Evolutionary conservation across 257 asterid species (phyloP).

Genomic region (Penstemon newberryi): DNA sequence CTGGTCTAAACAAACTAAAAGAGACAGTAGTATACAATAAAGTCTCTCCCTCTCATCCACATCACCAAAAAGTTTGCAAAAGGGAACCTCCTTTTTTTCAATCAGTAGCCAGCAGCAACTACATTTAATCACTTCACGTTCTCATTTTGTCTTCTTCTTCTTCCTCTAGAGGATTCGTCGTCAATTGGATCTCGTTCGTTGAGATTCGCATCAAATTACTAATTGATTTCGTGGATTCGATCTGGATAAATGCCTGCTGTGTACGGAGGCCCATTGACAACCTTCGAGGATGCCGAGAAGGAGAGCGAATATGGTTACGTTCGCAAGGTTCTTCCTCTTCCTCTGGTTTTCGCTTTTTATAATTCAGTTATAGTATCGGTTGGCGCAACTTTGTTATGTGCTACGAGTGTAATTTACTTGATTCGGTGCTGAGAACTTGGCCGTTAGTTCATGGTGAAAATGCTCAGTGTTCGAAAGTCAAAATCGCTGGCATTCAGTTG

Average conservation of each 20-base stretch:
- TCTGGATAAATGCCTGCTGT: slow-evolving; percentile 48
- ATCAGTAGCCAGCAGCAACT: no score
- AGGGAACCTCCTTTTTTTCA: no score
- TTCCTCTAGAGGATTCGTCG: no score
- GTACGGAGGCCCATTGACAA: slow-evolving; percentile 77
- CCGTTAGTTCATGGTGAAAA: not conserved
- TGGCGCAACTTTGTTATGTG: not conserved
- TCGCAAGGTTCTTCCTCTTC: slow-evolving; percentile 61
- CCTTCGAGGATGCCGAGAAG: slow-evolving; percentile 99
- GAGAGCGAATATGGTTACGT: slow-evolving; percentile 99
- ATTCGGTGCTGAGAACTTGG: slow-evolving; percentile 10
- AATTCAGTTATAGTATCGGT: slow-evolving; percentile 6
- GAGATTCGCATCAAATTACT: no score
- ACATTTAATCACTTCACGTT: no score
- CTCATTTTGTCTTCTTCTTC: no score
- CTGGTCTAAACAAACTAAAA: no score
- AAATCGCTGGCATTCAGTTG: slow-evolving; percentile 2
- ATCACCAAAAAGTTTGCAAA: no score
- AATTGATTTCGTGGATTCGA: no score
- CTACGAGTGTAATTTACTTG: slow-evolving; percentile 2
- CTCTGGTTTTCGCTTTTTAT: not conserved
- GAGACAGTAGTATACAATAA: no score
- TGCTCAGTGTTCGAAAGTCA: slow-evolving; percentile 2
- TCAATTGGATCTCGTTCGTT: no score
- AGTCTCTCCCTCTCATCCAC: no score